These are phyloP conservation scores for Saccharomyces mikatae DNA, from an alignment of 805 yeast species.

Conservation along the genomic window DNA sequence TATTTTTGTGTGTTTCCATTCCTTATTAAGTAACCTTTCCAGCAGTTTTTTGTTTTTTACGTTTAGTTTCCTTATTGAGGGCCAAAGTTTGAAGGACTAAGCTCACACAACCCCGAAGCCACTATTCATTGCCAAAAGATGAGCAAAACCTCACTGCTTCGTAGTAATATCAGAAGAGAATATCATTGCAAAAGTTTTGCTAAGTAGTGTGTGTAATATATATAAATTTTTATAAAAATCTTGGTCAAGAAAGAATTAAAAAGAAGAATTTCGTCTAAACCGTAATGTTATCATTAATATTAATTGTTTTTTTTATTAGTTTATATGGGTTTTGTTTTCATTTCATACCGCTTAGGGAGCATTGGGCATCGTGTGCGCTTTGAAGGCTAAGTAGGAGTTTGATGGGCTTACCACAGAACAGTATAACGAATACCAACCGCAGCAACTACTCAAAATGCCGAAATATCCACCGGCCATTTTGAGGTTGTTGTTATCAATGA, in stretches of 20 bases:
- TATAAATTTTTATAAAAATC: not conserved
- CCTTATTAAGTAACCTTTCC: too few species aligned
- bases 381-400: constrained; percentile 49
- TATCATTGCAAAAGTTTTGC: not conserved
- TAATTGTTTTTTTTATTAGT: not conserved
- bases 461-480: constrained; percentile 55
- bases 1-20: too few species aligned
- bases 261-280: not conserved
- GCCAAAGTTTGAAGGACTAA: too few species aligned
- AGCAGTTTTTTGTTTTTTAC: too few species aligned
- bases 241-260: not conserved
- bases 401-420: constrained; percentile 53
- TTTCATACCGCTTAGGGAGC: constrained; percentile 18
- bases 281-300: not conserved
- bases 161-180: not conserved
- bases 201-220: not conserved
- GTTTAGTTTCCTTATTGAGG: too few species aligned
- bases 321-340: not conserved
- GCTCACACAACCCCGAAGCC: too few species aligned
- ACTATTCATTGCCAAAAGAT: too few species aligned
- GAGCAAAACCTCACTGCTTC: too few species aligned
- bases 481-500: constrained; percentile 38
- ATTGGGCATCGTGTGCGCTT: constrained; percentile 48
- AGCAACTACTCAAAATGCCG: constrained; percentile 47
- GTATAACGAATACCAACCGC: constrained; percentile 57